phyloP scores from a whole-genome alignment of 208 protist genomes.

The Leishmania amazonensis region DNA sequence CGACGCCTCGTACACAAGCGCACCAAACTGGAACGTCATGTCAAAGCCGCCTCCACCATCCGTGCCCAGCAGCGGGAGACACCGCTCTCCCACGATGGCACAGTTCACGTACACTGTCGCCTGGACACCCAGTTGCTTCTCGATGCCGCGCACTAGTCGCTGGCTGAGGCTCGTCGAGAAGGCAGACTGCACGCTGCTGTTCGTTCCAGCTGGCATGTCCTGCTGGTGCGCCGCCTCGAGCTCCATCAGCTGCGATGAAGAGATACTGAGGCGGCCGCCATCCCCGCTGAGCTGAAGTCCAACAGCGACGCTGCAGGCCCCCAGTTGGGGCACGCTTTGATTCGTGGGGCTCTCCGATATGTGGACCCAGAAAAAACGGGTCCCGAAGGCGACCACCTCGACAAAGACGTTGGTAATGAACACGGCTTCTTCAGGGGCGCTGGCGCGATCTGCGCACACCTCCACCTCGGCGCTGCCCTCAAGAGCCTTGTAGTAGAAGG shows the following conservation, averaged over 20 bases:
- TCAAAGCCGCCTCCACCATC: constrained; percentile 45
- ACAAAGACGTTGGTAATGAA: constrained; percentile 48
- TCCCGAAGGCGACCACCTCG: constrained; percentile 48
- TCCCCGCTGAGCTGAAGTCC: not conserved
- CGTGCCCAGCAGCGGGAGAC: constrained; percentile 47
- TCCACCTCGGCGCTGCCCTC: not conserved
- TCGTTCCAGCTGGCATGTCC: constrained; percentile 15
- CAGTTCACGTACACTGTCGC: constrained; percentile 60
- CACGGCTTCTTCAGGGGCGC: not conserved
- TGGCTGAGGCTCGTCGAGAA: constrained; percentile 51
- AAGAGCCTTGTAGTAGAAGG: constrained; percentile 29
- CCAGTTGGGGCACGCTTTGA: constrained; percentile 27
- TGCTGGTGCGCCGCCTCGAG: constrained; percentile 10
- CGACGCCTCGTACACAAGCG: constrained; percentile 40
- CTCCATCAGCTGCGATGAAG: constrained; percentile 40
- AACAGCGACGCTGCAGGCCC: constrained; percentile 44
- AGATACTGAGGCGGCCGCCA: constrained; percentile 6
- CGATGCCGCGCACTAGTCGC: constrained; percentile 42
- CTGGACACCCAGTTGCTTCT: not conserved
- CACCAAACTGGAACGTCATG: constrained; percentile 57
- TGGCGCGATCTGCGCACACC: not conserved
- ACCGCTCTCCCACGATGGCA: constrained; percentile 48
- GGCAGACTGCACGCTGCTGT: constrained; percentile 31
- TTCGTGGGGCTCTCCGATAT: constrained; percentile 42
- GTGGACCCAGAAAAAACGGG: constrained; percentile 73